Evolutionary conservation across 2,329 filamentous ascomycete genomes (phyloP), one percentile per base, ranked within the genome.

Genomic region (Aspergillus sp.): DNA sequence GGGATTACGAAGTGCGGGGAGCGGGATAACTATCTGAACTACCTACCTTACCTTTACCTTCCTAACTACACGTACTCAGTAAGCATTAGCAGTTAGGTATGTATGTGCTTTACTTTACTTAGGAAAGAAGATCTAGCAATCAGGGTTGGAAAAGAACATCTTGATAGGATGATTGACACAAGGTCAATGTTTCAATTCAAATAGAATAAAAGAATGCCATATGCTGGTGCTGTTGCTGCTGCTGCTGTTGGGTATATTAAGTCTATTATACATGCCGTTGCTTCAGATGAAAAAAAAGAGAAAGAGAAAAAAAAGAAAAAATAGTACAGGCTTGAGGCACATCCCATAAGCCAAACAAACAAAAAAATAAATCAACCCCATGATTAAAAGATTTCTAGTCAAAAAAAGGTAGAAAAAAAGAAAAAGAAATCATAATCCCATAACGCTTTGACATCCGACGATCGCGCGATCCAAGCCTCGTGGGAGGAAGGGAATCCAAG

Each of bases 201-300:
- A 42, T 42, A n/a, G 16, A 36, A 62, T 42, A 42, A 42, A 62
- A 57, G 56, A 57, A 61, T 62, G 57, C 52, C 53, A 59, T 67
- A 67, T 68, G 70, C 65, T 42, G 45, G 20, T 47, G 18, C 45
- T 66, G 67, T 66, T 20, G 20, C 20, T 68, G 70, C 65, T 42
- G 45, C 20, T 47, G 18, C 45, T 66, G 67, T 66, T 70, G 71
- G 71, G 72, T 74, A 74, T 74, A 74, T 72, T 73, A 73, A 69
- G 68, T 74, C 71, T 74, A 74, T 73, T 68, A 62, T 73, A 74
- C 71, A 74, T 67, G 67, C 70, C 66, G 69, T 63, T 66, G 67
- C 68, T 71, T 71, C 64, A 65, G 54, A 67, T 65, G 56, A 65
- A 65, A 54, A 60, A 58, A 56, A n/a, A n/a, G n/a, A 57, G 39